Conservation (phyloP, 352 stramenopile genomes). For the Elongisporangium prolatum region DNA sequence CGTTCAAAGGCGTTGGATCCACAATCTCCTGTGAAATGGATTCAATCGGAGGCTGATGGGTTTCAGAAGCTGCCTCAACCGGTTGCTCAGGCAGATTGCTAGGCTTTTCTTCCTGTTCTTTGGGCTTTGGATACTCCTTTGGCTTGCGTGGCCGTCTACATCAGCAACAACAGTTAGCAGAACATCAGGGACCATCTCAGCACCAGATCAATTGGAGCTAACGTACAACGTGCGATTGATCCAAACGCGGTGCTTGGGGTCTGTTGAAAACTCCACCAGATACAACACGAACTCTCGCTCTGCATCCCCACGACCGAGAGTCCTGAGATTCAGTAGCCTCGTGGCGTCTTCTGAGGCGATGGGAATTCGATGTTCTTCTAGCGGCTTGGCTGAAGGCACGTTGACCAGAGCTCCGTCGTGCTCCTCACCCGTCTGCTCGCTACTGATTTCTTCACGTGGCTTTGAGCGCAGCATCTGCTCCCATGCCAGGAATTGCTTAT, state of each 20-base stretch:
- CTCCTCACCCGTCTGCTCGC: neutral
- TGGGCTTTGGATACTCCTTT: neutral
- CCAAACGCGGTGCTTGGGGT: conserved; percentile 54
- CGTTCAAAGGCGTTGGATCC: neutral
- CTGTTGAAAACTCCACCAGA: conserved; percentile 65
- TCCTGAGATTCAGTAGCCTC: neutral
- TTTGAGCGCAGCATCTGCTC: neutral
- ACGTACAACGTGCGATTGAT: conserved; percentile 65
- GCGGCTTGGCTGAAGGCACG: neutral
- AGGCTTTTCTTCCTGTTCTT: neutral
- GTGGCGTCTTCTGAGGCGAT: neutral
- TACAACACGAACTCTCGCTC: conserved; percentile 54
- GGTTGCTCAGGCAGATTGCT: neutral
- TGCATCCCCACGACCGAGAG: conserved; percentile 12
- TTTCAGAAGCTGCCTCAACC: neutral
- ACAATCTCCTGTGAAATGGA: neutral
- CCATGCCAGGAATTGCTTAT: conserved; percentile 11
- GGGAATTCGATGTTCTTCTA: conserved; percentile 1
- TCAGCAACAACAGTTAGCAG: neutral
- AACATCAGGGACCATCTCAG: neutral
- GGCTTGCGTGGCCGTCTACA: neutral
- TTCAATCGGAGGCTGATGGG: neutral
- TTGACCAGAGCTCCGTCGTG: conserved; percentile 4
- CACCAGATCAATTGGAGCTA: neutral
- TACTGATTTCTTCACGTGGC: neutral